Percentiles rank a stretch among this genome's conserved stretches.
Evolutionary conservation across 2,329 filamentous ascomycete species (phyloP).

Genomic region (Metarhizium brunneum): DNA sequence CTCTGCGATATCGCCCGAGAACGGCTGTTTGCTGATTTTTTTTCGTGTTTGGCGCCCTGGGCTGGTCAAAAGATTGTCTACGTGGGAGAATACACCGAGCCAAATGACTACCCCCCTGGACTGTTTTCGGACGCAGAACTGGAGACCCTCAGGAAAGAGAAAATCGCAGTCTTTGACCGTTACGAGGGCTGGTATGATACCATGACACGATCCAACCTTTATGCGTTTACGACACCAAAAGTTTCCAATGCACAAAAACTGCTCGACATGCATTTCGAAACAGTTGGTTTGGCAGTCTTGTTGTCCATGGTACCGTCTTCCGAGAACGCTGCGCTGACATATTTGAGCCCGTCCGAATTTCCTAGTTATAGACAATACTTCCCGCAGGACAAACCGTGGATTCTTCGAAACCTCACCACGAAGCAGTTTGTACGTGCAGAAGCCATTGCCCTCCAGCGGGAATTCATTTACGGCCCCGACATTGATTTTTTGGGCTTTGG

Average conservation of each 20-base stretch:
- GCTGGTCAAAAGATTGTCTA: conserved; percentile 5
- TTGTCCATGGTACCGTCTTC: too few species aligned
- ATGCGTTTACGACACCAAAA: not conserved
- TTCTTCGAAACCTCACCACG: conserved; percentile 8
- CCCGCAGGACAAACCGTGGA: conserved; percentile 4
- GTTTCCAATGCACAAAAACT: not conserved
- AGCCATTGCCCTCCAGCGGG: conserved; percentile 4
- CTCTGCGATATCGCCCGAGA: not conserved
- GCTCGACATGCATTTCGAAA: too few species aligned
- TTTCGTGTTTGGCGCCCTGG: not conserved
- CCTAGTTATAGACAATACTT: not conserved
- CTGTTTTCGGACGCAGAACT: conserved; percentile 3
- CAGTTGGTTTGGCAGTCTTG: too few species aligned
- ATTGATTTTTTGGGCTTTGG: conserved; percentile 5
- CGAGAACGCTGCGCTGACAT: too few species aligned
- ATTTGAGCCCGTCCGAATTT: too few species aligned
- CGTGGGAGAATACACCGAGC: conserved; percentile 3
- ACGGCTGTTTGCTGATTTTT: not conserved
- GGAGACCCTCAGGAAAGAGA: not conserved
- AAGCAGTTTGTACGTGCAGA: conserved; percentile 9
- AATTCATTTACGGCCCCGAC: conserved; percentile 6
- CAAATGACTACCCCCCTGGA: conserved; percentile 1
- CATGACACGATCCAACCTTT: not conserved
- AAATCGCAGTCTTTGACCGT: too few species aligned
- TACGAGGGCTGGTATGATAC: too few species aligned